These are phyloP conservation scores for Fusarium kyushuense DNA, from an alignment of 2,329 filamentous ascomycete species.

Conservation along the genomic window DNA sequence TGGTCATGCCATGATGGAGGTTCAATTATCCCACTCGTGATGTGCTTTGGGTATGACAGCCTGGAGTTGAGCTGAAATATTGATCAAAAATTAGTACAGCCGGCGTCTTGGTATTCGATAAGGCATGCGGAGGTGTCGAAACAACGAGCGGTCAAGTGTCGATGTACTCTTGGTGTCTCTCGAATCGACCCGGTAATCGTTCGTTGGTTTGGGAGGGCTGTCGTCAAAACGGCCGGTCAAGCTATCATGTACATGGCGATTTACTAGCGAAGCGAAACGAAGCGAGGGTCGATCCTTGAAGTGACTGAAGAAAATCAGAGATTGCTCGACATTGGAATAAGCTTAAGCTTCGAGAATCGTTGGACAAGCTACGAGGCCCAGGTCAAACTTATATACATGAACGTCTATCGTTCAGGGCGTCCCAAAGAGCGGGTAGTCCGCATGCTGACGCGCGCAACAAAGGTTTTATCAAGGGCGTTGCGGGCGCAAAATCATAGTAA, in stretches of 20 bases:
- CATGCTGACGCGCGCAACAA: conserved; percentile 50
- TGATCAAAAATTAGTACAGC: conserved; percentile 3
- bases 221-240: not conserved
- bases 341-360: conserved; percentile 15
- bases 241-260: not conserved
- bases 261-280: not conserved
- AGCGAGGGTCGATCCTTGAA: not conserved
- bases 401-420: conserved; percentile 24
- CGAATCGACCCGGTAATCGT: not conserved
- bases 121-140: conserved; percentile 12
- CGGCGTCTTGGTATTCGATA: conserved; percentile 8
- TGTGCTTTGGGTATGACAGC: conserved; percentile 12
- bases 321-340: conserved; percentile 27
- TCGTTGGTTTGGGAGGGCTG: not conserved
- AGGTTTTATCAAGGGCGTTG: conserved; percentile 45
- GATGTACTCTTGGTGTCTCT: not conserved
- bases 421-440: conserved; percentile 44
- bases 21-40: conserved; percentile 16
- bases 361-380: conserved; percentile 27
- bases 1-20: not conserved
- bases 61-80: conserved; percentile 9
- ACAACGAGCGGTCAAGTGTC: not conserved
- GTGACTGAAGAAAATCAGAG: not conserved
- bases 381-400: conserved; percentile 46
- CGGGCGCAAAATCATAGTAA: conserved; percentile 46